These are phyloP conservation scores for Phytophthora cryptogea DNA, from an alignment of 352 stramenopile species.

Conservation along the genomic window DNA sequence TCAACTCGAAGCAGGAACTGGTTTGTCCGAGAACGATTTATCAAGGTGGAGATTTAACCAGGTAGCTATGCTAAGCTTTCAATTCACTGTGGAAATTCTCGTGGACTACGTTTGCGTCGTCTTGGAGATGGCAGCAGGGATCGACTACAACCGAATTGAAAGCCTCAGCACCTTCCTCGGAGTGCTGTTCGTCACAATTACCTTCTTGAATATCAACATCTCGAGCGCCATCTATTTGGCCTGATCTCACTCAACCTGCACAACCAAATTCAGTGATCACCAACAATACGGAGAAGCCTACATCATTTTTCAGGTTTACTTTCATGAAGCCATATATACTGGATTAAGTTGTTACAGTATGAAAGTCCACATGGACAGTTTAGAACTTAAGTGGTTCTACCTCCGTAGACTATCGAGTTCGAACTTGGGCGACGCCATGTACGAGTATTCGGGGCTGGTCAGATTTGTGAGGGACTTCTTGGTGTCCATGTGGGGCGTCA, in stretches of 20 bases:
- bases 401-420: background rate
- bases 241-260: background rate
- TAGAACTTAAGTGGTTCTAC: background rate
- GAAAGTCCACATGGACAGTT: conserved; percentile 10
- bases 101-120: conserved; percentile 37
- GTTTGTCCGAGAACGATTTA: background rate
- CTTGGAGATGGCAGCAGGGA: conserved; percentile 33
- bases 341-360: conserved; percentile 12
- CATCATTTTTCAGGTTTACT: too few species aligned
- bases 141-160: conserved; percentile 32
- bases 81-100: conserved; percentile 31
- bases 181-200: conserved; percentile 30
- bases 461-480: conserved; percentile 24
- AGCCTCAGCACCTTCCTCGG: conserved; percentile 32
- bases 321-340: conserved; percentile 7
- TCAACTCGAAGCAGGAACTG: background rate
- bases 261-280: too few species aligned
- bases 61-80: conserved; percentile 17
- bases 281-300: too few species aligned
- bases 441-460: conserved; percentile 21
- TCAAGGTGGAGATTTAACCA: conserved; percentile 21
- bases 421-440: conserved; percentile 17
- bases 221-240: conserved; percentile 27
- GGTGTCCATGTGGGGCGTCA: conserved; percentile 9
- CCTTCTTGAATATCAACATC: conserved; percentile 39